These are phyloP conservation scores for Chytriomyces sp. DNA, from an alignment of 192 early-diverging fungal genomes.

Conservation along the genomic window DNA sequence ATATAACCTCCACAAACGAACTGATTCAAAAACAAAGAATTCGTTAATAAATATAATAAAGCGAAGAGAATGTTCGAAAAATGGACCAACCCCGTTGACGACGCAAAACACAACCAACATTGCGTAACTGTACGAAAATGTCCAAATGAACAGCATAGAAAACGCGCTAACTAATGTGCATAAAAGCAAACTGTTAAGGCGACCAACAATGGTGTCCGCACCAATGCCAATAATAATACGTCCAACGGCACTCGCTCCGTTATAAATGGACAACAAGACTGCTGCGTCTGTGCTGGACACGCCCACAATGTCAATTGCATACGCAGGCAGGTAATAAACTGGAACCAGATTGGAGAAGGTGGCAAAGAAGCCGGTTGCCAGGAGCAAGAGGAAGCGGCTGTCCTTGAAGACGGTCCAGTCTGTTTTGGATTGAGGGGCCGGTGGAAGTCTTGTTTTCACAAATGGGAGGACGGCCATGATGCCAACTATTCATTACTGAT, in stretches of 20 bases:
- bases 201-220: constrained; percentile 63
- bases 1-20: constrained; percentile 50
- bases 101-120: constrained; percentile 41
- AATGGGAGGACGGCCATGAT: background rate
- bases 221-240: constrained; percentile 65
- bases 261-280: constrained; percentile 58
- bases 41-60: background rate
- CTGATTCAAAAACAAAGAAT: background rate
- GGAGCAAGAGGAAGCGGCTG: constrained; percentile 18
- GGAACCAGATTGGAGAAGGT: constrained; percentile 27
- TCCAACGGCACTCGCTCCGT: constrained; percentile 67
- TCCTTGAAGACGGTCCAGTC: constrained; percentile 23
- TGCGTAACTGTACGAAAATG: constrained; percentile 46
- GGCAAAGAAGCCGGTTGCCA: constrained; percentile 39
- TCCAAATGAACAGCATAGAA: constrained; percentile 50
- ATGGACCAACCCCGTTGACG: constrained; percentile 38
- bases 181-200: constrained; percentile 61
- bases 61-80: background rate
- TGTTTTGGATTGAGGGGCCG: constrained; percentile 9
- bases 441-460: background rate
- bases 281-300: background rate
- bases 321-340: constrained; percentile 4
- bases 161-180: constrained; percentile 38
- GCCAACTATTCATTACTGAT: constrained; percentile 30
- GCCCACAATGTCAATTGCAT: background rate